A percentile compares a stretch with the other conserved stretches of the same genome.
phyloP scores from a whole-genome alignment of 805 yeast species.

The Lipomyces sp. region DNA sequence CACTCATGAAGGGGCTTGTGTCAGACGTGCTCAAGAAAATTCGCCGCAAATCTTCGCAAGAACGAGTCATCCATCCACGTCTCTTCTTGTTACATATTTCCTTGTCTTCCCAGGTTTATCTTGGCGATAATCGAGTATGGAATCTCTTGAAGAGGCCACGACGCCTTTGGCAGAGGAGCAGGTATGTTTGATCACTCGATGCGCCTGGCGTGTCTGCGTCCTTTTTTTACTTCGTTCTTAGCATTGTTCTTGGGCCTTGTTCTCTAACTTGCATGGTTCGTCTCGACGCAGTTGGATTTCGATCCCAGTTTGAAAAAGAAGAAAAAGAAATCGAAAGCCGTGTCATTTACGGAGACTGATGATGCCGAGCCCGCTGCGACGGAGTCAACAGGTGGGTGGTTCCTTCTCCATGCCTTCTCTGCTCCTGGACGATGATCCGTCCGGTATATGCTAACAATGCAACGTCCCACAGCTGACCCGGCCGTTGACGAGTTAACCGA shows the following conservation, averaged over 20 bases:
- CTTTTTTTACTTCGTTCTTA: background rate
- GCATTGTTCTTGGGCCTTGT: no score
- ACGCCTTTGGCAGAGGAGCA: slow-evolving; percentile 22
- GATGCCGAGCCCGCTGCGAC: slow-evolving; percentile 10
- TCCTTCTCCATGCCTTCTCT: no score
- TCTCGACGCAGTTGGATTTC: slow-evolving; percentile 25
- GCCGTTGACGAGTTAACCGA: slow-evolving; percentile 49
- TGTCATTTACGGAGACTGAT: slow-evolving; percentile 20
- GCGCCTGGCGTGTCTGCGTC: background rate
- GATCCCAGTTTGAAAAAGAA: slow-evolving; percentile 36
- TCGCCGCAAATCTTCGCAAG: no score
- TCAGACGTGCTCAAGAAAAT: no score
- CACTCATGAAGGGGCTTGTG: no score
- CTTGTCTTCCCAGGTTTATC: no score
- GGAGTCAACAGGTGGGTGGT: no score
- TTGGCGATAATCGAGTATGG: slow-evolving; percentile 16
- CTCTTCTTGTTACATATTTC: no score
- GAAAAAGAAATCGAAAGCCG: slow-evolving; percentile 37
- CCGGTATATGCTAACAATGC: no score
- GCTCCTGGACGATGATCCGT: no score
- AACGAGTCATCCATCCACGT: no score
- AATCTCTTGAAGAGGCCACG: slow-evolving; percentile 21
- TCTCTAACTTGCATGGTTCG: no score
- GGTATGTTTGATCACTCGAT: slow-evolving; percentile 9
- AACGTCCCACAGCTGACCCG: slow-evolving; percentile 19